Percentiles rank a stretch among this genome's conserved stretches.
Evolutionary conservation across 352 stramenopile species (phyloP).

Genomic region (Blastocystis sp.): DNA sequence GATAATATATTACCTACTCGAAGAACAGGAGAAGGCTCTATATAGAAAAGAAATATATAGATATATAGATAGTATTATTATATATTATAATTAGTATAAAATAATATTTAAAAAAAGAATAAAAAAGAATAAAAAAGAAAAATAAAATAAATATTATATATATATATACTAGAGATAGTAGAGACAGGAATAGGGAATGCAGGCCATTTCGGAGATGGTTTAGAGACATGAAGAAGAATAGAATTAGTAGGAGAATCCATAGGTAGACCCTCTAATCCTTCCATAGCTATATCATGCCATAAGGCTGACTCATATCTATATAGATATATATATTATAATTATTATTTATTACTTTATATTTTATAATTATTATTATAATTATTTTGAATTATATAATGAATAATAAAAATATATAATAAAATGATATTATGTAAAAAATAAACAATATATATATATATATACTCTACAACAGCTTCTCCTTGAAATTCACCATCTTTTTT

Average conservation of each 20-base stretch:
- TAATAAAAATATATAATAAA: too few relatives aligned
- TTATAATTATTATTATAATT: too few relatives aligned
- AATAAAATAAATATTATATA: neutral
- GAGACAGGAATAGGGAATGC: conserved; percentile 26
- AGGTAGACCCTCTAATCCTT: conserved; percentile 20
- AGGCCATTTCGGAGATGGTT: conserved; percentile 20
- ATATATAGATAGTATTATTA: too few relatives aligned
- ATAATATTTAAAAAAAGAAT: too few relatives aligned
- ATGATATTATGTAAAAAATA: too few relatives aligned
- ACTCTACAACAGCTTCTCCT: conserved; percentile 31
- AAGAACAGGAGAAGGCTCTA: conserved; percentile 32
- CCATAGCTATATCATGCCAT: conserved; percentile 29
- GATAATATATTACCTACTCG: conserved; percentile 30
- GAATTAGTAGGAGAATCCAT: conserved; percentile 15
- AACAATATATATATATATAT: too few relatives aligned
- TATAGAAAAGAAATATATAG: too few relatives aligned
- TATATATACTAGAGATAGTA: conserved; percentile 12
- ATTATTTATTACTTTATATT: too few relatives aligned
- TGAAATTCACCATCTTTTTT: conserved; percentile 9
- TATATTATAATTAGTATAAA: too few relatives aligned
- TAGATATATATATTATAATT: too few relatives aligned
- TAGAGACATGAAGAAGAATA: conserved; percentile 10
- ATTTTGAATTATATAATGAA: too few relatives aligned
- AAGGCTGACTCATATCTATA: conserved; percentile 9
- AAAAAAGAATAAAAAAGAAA: too few relatives aligned